Percentiles rank a stretch among this genome's conserved stretches.
Conservation (phyloP, 2,329 filamentous ascomycete species). For the Colletotrichum chrysophilum region DNA sequence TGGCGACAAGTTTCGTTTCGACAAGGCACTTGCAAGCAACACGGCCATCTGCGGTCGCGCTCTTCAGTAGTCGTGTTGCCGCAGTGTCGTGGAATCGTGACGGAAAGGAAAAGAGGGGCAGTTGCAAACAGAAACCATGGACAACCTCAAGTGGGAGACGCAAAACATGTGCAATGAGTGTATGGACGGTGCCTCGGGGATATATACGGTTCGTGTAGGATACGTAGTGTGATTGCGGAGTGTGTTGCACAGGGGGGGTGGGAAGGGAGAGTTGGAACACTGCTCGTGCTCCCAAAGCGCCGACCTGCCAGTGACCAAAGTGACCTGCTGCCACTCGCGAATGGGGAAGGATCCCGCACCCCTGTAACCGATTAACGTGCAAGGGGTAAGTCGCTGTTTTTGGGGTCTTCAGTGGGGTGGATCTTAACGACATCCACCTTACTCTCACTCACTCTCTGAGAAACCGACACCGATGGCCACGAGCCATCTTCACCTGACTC, state of each 20-base stretch:
- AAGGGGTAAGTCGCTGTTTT: constrained; percentile 2
- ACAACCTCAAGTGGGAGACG: background rate
- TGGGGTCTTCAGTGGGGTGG: constrained; percentile 14
- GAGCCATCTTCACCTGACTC: background rate
- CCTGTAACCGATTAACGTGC: constrained; percentile 19
- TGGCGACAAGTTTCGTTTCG: constrained; percentile 11
- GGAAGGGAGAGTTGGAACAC: constrained; percentile 11
- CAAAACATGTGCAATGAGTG: background rate
- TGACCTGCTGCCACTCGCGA: constrained; percentile 6
- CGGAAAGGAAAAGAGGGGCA: background rate
- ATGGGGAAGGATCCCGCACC: constrained; percentile 14
- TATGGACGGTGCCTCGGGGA: constrained; percentile 7
- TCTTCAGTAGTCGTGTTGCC: constrained; percentile 1
- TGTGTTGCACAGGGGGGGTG: constrained; percentile 3
- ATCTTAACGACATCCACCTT: background rate
- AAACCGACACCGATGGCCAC: background rate
- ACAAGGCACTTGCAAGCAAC: constrained; percentile 17
- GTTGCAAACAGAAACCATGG: background rate
- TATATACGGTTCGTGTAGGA: constrained; percentile 17
- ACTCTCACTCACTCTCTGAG: background rate
- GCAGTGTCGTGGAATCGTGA: constrained; percentile 5
- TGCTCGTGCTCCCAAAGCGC: constrained; percentile 5
- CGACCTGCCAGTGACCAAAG: background rate
- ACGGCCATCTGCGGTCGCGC: constrained; percentile 20
- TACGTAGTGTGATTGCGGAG: constrained; percentile 19